Percentiles rank a stretch among this genome's conserved stretches.
These are phyloP conservation scores for Coemansia sp. DNA, from an alignment of 192 early-diverging fungal genomes.

Conservation along the genomic window DNA sequence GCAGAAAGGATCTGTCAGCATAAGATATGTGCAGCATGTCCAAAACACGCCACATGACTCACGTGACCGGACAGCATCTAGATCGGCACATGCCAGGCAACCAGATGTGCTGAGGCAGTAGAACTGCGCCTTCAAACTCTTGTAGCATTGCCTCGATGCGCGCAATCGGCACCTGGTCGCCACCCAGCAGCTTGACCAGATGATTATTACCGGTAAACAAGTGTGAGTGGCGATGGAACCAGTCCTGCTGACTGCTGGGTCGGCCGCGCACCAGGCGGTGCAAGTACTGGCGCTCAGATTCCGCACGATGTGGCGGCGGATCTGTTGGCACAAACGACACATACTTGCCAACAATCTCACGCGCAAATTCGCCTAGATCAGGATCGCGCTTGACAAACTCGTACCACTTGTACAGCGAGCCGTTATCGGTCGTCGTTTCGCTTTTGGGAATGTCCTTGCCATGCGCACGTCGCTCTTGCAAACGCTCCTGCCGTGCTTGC, in stretches of 20 bases:
- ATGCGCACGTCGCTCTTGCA: slow-evolving; percentile 24
- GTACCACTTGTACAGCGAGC: slow-evolving; percentile 30
- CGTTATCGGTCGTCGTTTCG: not conserved
- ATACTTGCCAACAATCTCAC: slow-evolving; percentile 34
- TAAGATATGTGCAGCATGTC: not conserved
- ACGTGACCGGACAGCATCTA: not conserved
- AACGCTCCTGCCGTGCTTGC: slow-evolving; percentile 24
- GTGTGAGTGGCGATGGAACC: slow-evolving; percentile 48
- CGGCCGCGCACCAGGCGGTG: slow-evolving; percentile 22
- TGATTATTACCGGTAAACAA: slow-evolving; percentile 44
- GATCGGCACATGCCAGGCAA: not conserved
- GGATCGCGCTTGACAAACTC: slow-evolving; percentile 36
- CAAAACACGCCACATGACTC: slow-evolving; percentile 7
- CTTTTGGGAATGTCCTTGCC: slow-evolving; percentile 32
- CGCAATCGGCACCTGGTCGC: slow-evolving; percentile 27
- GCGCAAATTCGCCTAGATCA: slow-evolving; percentile 29
- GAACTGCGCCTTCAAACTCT: slow-evolving; percentile 32
- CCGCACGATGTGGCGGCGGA: slow-evolving; percentile 26
- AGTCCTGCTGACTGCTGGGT: slow-evolving; percentile 33
- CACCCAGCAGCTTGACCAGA: slow-evolving; percentile 39
- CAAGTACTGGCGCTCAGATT: slow-evolving; percentile 39
- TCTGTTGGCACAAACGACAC: slow-evolving; percentile 42
- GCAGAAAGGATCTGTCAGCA: not conserved
- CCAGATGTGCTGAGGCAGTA: slow-evolving; percentile 36
- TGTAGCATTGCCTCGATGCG: slow-evolving; percentile 31